A percentile compares a stretch with the other conserved stretches of the same genome.
These are phyloP conservation scores for Microcos paniculata DNA, from an alignment of 345 rosid species.

Conservation along the genomic window DNA sequence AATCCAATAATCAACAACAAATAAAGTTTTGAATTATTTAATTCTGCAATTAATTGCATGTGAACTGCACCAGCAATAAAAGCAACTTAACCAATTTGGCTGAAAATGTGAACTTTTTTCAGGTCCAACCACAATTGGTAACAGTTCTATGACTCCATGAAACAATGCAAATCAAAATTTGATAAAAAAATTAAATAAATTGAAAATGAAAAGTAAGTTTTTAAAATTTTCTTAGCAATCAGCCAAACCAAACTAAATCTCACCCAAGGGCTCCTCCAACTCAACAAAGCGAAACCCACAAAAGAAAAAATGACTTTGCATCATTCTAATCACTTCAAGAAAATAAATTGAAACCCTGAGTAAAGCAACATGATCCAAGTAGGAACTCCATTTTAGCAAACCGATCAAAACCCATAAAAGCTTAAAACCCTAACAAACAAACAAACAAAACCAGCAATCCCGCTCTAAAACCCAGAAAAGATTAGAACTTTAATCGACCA, in stretches of 20 bases:
- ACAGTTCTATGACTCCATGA: neutral
- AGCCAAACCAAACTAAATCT: neutral
- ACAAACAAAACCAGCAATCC: neutral
- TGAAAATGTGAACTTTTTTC: neutral
- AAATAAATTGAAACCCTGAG: conserved; percentile 10
- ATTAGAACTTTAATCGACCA: neutral
- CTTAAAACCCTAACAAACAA: conserved; percentile 10
- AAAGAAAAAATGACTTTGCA: neutral
- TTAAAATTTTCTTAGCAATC: neutral
- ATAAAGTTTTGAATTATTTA: neutral
- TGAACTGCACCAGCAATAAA: neutral
- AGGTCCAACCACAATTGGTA: neutral
- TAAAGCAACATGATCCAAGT: neutral
- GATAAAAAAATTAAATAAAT: neutral
- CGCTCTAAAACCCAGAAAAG: neutral
- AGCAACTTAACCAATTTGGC: neutral
- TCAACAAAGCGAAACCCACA: neutral
- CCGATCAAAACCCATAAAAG: neutral
- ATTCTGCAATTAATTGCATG: conserved; percentile 2
- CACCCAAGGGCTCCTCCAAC: neutral
- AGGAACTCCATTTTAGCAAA: neutral
- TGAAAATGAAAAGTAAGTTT: neutral
- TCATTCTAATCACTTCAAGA: neutral
- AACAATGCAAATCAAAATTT: neutral
- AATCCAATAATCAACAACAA: neutral